Conservation (phyloP, 169 alveolate species). For the Fabrea salina region DNA sequence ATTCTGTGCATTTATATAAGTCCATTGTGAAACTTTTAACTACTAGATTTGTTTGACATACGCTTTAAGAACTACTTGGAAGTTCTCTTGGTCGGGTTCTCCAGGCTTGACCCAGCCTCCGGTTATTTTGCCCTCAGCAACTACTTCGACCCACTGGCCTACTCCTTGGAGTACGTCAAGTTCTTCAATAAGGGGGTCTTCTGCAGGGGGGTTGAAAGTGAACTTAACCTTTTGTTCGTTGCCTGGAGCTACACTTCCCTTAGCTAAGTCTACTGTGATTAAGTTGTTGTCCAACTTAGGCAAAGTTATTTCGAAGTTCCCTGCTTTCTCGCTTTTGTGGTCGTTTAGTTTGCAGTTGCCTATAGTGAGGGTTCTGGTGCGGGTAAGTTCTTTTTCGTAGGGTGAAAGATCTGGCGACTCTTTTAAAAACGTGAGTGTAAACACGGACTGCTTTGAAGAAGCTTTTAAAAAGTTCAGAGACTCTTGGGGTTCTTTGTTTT, state of each 20-base stretch:
- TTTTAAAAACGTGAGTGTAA: not conserved
- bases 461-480: not conserved
- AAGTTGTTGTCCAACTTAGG: slow-evolving; percentile 15
- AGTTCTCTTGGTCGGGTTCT: not conserved
- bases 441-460: not conserved
- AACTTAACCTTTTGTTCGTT: slow-evolving; percentile 3
- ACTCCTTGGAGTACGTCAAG: slow-evolving; percentile 1
- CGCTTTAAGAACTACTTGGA: slow-evolving; percentile 22
- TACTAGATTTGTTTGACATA: slow-evolving; percentile 21
- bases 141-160: slow-evolving; percentile 26
- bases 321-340: slow-evolving; percentile 13
- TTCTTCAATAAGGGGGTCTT: slow-evolving; percentile 1
- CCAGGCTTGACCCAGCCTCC: slow-evolving; percentile 29
- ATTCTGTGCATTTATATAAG: slow-evolving; percentile 13
- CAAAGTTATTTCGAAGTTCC: slow-evolving; percentile 15
- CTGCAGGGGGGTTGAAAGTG: slow-evolving; percentile 18
- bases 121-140: slow-evolving; percentile 11
- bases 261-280: not conserved
- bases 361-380: not conserved
- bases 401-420: not conserved
- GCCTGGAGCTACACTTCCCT: slow-evolving; percentile 12
- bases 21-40: too few species aligned
- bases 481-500: not conserved
- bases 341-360: slow-evolving; percentile 29
- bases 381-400: not conserved